phyloP scores from a whole-genome alignment of 2,329 filamentous ascomycete species.

The Clathrospora elynae region DNA sequence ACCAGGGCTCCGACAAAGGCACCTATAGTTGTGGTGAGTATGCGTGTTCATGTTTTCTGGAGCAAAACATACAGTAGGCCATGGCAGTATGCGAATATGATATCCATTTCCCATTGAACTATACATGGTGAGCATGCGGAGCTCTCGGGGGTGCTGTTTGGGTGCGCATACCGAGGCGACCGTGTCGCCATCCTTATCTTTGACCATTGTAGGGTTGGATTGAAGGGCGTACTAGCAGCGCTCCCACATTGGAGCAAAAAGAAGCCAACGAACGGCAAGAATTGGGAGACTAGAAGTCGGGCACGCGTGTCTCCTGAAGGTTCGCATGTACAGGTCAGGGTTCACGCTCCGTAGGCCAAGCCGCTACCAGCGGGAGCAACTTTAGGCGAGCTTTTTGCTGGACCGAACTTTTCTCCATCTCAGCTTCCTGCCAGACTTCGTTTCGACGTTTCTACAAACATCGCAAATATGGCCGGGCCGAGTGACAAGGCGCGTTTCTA shows the following conservation, averaged over 20 bases:
- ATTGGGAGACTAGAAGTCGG: conserved; percentile 17
- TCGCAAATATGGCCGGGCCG: conserved; percentile 72
- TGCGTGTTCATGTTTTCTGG: not conserved
- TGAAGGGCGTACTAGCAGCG: conserved; percentile 7
- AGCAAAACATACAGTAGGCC: conserved; percentile 68
- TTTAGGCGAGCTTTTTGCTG: conserved; percentile 24
- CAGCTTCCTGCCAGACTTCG: too few species aligned
- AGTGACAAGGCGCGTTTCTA: conserved; percentile 95
- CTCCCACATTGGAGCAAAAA: conserved; percentile 25
- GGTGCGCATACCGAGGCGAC: conserved; percentile 59
- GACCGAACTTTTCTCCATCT: conserved; percentile 24
- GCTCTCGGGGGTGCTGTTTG: conserved; percentile 29
- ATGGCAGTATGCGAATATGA: conserved; percentile 83
- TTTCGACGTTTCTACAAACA: too few species aligned
- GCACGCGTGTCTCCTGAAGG: conserved; percentile 40
- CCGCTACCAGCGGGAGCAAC: conserved; percentile 25
- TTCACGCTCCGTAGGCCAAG: conserved; percentile 31
- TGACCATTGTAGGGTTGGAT: conserved; percentile 56
- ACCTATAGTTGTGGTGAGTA: conserved; percentile 53
- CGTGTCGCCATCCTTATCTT: conserved; percentile 66
- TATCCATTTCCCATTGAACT: conserved; percentile 87
- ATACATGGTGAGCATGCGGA: conserved; percentile 38
- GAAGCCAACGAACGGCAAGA: conserved; percentile 39
- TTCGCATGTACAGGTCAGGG: conserved; percentile 24
- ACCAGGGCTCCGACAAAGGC: conserved; percentile 87